Evolutionary conservation across 1,139 yeast genomes (phyloP).

Genomic region (Suhomyces ambrosiae): DNA sequence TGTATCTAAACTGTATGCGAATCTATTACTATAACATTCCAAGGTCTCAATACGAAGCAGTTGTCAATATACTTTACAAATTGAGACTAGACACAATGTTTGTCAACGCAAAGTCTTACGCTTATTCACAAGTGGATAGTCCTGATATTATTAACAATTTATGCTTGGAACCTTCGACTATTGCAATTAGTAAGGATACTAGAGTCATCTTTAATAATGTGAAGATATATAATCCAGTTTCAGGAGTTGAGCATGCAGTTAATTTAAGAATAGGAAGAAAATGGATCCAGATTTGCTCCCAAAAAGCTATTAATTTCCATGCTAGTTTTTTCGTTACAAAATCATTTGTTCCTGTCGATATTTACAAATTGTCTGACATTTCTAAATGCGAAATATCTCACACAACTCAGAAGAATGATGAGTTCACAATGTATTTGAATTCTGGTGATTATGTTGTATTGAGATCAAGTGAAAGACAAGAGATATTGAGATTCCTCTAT

Average conservation of each 20-base stretch:
- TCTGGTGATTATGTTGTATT: conserved; percentile 51
- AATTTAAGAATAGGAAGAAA: conserved; percentile 70
- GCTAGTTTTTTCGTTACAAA: conserved; percentile 27
- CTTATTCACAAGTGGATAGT: conserved; percentile 51
- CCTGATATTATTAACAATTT: conserved; percentile 49
- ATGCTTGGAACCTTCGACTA: conserved; percentile 48
- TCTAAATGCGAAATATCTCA: conserved; percentile 53
- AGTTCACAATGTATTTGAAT: conserved; percentile 58
- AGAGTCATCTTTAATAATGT: conserved; percentile 65
- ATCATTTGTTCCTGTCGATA: conserved; percentile 53
- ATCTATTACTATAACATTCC: conserved; percentile 67
- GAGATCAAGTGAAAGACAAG: conserved; percentile 62
- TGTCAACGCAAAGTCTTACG: conserved; percentile 28
- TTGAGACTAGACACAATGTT: conserved; percentile 21
- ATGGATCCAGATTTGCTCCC: conserved; percentile 60
- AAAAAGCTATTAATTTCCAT: conserved; percentile 27
- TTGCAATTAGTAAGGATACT: conserved; percentile 50
- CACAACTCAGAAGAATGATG: conserved; percentile 28
- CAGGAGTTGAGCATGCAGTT: conserved; percentile 46
- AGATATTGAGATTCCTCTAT: conserved; percentile 67
- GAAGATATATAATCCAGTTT: conserved; percentile 45
- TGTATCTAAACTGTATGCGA: conserved; percentile 56
- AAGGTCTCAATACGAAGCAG: conserved; percentile 35
- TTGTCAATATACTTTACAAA: conserved; percentile 30
- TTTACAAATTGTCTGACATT: conserved; percentile 53